These are phyloP conservation scores for Acanthamoeba lenticulata DNA, from an alignment of 208 protist species.

Conservation along the genomic window DNA sequence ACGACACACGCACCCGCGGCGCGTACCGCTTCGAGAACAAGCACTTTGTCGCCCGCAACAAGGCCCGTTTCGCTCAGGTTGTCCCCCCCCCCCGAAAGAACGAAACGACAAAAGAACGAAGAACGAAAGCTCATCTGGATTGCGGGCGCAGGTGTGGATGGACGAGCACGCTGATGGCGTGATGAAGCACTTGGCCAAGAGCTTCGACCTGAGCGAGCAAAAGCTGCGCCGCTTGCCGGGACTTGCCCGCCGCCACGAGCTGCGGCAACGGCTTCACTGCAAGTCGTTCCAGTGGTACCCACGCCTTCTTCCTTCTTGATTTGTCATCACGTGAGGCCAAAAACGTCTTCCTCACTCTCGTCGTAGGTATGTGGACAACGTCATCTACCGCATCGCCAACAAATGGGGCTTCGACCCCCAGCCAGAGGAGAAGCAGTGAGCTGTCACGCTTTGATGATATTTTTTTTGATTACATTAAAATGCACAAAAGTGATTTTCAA, in stretches of 20 bases:
- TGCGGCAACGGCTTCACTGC: neutral
- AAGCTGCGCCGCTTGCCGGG: neutral
- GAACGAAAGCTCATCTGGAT: neutral
- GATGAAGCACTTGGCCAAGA: neutral
- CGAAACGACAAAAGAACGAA: neutral
- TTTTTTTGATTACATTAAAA: no score
- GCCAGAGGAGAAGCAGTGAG: neutral
- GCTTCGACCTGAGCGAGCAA: neutral
- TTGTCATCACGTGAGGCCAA: neutral
- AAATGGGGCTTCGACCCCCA: neutral
- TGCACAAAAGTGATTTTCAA: no score
- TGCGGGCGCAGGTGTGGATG: slow-evolving; percentile 18
- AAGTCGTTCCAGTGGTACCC: slow-evolving; percentile 10
- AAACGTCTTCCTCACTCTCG: neutral
- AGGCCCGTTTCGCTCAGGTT: slow-evolving; percentile 1
- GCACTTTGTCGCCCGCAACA: slow-evolving; percentile 20
- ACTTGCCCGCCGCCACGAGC: neutral
- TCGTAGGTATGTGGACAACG: no score
- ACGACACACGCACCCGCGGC: slow-evolving; percentile 21
- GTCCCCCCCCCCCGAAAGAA: neutral
- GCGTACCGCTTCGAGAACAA: neutral
- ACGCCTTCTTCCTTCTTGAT: neutral
- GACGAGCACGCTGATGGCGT: neutral
- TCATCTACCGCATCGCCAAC: neutral
- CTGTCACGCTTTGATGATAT: no score